Evolutionary conservation across 2,329 filamentous ascomycete genomes (phyloP).

Genomic region (Zopfia rhizophila): DNA sequence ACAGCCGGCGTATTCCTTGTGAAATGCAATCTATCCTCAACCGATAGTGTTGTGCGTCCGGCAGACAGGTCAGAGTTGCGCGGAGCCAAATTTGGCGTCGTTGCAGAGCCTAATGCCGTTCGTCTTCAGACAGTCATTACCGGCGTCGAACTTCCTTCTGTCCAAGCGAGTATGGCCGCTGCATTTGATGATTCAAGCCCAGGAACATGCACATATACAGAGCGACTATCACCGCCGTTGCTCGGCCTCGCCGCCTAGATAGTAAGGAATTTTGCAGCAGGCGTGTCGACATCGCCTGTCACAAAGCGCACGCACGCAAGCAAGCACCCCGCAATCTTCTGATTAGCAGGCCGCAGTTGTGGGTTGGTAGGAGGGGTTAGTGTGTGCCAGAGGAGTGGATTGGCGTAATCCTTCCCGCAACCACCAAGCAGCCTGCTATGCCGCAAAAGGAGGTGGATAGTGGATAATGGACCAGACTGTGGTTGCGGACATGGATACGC

Average conservation of each 20-base stretch:
- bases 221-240: constrained; percentile 21
- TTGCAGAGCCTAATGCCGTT: constrained; percentile 10
- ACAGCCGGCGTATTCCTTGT: constrained; percentile 17
- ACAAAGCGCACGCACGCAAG: no score
- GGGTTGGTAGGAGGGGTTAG: background rate
- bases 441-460: constrained; percentile 21
- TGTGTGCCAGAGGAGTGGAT: background rate
- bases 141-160: constrained; percentile 15
- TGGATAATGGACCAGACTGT: no score
- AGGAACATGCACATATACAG: constrained; percentile 9
- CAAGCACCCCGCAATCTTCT: constrained; percentile 28
- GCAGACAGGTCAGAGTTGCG: constrained; percentile 24
- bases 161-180: constrained; percentile 8
- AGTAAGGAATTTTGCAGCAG: constrained; percentile 22
- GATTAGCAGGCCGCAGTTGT: background rate
- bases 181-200: constrained; percentile 5
- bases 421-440: constrained; percentile 12
- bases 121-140: constrained; percentile 11
- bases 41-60: constrained; percentile 36
- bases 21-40: constrained; percentile 31
- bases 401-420: background rate
- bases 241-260: constrained; percentile 31
- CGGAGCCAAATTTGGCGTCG: constrained; percentile 25
- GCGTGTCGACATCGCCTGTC: constrained; percentile 42
- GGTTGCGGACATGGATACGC: background rate